Conservation (phyloP, 1,139 yeast species). For the Diutina neorugosa region DNA sequence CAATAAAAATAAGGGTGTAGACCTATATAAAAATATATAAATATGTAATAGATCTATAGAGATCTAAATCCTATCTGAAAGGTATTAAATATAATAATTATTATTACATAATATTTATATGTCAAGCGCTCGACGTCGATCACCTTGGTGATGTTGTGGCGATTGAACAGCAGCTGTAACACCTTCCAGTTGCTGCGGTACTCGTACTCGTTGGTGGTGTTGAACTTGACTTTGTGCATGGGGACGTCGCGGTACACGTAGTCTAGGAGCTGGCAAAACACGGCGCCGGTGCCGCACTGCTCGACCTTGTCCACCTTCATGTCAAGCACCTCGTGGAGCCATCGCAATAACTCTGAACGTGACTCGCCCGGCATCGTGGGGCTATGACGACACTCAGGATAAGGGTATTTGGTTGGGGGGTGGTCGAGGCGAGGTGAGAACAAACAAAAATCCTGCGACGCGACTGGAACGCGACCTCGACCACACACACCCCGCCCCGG, state of each 20-base stretch:
- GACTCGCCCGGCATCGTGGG: slow-evolving; percentile 2
- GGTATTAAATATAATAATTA: no score
- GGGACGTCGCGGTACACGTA: slow-evolving; percentile 75
- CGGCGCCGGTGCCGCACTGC: slow-evolving; percentile 93
- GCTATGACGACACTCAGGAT: not conserved
- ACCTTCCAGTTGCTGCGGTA: slow-evolving; percentile 73
- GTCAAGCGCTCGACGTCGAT: slow-evolving; percentile 73
- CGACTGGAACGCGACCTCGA: not conserved
- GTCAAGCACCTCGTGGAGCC: slow-evolving; percentile 68
- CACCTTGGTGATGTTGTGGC: slow-evolving; percentile 58
- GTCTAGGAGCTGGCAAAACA: slow-evolving; percentile 85
- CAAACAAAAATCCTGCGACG: not conserved
- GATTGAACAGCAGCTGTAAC: slow-evolving; percentile 64
- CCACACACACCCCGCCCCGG: not conserved
- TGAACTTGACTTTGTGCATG: slow-evolving; percentile 61
- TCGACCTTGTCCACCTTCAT: slow-evolving; percentile 69
- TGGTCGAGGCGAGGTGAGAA: not conserved
- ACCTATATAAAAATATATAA: no score
- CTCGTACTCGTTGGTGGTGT: slow-evolving; percentile 61
- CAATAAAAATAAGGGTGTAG: no score
- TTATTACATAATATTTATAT: no score
- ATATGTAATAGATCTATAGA: no score
- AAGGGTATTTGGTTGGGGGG: not conserved
- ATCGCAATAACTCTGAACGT: slow-evolving; percentile 57
- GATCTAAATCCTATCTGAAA: no score